Percentiles rank a stretch among this genome's conserved stretches.
Evolutionary conservation across 345 rosid species (phyloP).

Genomic region (Stellera chamaejasme): DNA sequence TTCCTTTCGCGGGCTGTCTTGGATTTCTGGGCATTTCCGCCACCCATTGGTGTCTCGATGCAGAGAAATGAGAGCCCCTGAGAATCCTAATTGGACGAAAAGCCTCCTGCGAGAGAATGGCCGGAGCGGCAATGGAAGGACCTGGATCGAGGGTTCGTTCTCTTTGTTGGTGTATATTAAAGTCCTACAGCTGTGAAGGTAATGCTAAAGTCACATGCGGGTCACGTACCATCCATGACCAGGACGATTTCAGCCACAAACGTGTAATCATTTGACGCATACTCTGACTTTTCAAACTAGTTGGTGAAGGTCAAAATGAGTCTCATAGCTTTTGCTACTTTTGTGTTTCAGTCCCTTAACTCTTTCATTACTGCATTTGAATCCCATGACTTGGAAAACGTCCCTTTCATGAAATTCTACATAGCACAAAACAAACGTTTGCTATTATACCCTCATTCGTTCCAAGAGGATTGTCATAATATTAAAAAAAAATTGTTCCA

Average conservation of each 20-base stretch:
- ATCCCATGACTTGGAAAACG: too few relatives aligned
- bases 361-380: too few relatives aligned
- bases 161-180: neutral
- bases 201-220: neutral
- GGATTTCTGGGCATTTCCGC: constrained; percentile 47
- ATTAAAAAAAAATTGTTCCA: too few relatives aligned
- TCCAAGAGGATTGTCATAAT: too few relatives aligned
- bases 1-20: constrained; percentile 48
- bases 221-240: neutral
- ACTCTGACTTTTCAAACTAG: neutral
- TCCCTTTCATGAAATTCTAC: too few relatives aligned
- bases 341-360: too few relatives aligned
- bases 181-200: neutral
- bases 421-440: too few relatives aligned
- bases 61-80: neutral
- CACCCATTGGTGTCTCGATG: constrained; percentile 29
- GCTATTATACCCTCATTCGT: too few relatives aligned
- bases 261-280: too few relatives aligned
- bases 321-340: too few relatives aligned
- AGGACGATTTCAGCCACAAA: neutral
- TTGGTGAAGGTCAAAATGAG: too few relatives aligned
- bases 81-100: constrained; percentile 6
- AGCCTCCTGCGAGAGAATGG: neutral
- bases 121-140: neutral
- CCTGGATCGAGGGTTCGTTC: neutral